Evolutionary conservation across 257 asterid species (phyloP).

Genomic region (Plantago ovata): DNA sequence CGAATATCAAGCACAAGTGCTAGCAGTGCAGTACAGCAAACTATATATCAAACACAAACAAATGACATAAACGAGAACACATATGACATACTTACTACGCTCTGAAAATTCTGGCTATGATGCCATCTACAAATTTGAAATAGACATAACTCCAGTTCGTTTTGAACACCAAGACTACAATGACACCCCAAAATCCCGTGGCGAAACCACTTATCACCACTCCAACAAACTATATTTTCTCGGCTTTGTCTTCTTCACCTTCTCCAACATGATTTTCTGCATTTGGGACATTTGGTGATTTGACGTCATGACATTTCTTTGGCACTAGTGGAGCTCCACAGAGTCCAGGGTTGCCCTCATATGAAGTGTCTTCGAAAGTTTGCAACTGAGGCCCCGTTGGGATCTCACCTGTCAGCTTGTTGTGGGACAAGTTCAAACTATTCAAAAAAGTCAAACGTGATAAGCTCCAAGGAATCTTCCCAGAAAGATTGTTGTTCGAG

Average conservation of each 20-base stretch:
- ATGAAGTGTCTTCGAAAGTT: conserved; percentile 1
- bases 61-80: no score
- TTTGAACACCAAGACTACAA: neutral
- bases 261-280: neutral
- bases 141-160: neutral
- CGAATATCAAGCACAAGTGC: no score
- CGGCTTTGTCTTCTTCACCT: neutral
- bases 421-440: neutral
- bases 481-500: neutral
- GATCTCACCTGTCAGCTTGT: neutral
- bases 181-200: neutral
- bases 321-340: neutral
- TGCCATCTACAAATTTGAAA: neutral
- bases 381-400: neutral
- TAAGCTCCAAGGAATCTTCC: no score
- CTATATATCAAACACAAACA: no score
- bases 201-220: neutral
- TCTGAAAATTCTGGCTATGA: no score
- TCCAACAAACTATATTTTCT: neutral
- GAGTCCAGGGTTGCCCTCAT: neutral
- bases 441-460: no score
- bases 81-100: no score
- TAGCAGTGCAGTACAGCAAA: no score
- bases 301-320: neutral
- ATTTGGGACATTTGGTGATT: neutral